A percentile compares a stretch with the other conserved stretches of the same genome.
phyloP scores from a whole-genome alignment of 140 eudicot genomes.

The Flaveria floridana region DNA sequence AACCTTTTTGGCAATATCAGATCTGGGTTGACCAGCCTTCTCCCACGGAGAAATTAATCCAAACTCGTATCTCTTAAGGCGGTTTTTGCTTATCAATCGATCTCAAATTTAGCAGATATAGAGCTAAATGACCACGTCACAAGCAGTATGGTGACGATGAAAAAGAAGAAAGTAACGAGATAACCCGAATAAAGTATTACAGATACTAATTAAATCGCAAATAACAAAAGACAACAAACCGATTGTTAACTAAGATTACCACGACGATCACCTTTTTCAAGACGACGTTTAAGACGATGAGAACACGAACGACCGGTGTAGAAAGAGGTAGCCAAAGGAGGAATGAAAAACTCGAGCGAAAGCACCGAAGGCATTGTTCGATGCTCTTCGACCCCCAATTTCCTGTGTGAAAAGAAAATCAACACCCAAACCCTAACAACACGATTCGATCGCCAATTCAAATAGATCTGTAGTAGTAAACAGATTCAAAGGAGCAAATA shows the following conservation, averaged over 20 bases:
- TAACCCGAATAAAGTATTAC: constrained; percentile 9
- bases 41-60: constrained; percentile 17
- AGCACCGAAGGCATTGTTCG: constrained; percentile 95
- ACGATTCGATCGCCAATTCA: constrained; percentile 28
- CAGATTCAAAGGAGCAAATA: background rate
- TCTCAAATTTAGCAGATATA: constrained; percentile 3
- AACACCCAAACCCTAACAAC: constrained; percentile 33
- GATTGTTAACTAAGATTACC: constrained; percentile 94
- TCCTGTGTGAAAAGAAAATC: constrained; percentile 8
- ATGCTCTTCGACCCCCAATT: constrained; percentile 54
- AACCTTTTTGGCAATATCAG: constrained; percentile 25
- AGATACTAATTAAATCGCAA: constrained; percentile 18
- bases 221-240: background rate
- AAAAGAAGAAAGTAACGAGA: constrained; percentile 11
- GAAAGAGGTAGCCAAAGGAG: constrained; percentile 40
- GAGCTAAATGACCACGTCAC: constrained; percentile 32
- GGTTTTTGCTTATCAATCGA: constrained; percentile 23
- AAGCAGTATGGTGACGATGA: constrained; percentile 21
- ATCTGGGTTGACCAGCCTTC: constrained; percentile 23
- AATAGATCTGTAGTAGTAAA: constrained; percentile 18
- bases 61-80: constrained; percentile 18
- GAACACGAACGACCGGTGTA: constrained; percentile 56
- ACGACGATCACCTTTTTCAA: constrained; percentile 91
- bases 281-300: constrained; percentile 81
- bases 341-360: constrained; percentile 39